Base-by-base conservation (phyloP, 257 asterid species). In the Ballota nigra region DNA sequence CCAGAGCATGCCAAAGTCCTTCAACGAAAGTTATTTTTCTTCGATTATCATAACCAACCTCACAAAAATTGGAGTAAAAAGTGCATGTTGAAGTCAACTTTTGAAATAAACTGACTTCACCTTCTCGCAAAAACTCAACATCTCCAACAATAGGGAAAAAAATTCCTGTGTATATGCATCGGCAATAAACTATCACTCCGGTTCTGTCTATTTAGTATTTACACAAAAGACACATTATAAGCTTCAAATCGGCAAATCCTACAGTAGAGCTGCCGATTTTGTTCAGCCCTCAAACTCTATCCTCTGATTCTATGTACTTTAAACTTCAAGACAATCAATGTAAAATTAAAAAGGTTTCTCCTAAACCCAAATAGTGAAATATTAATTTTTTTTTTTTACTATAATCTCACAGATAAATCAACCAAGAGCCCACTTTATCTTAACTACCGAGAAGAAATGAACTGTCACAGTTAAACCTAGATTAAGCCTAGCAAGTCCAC, bases 1-100 rank as follows among this genome's bases (percentile, higher is more conserved):
- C 7, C 28, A 19, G 45, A 57, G 65, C 26, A 40, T 63, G 68
- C 26, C n/a, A 28, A 40, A 76, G 53, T 38, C 70, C 69, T 45
- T 10, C n/a, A 26, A 22, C 67, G n/a, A 31, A 34, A 34, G n/a
- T 34, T 40, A 6, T 57, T 16, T n/a, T 15, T 55, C 24, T 3
- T 41, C 26, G 28, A 69, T 38, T 26, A 38, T 16, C 51, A 23
- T 7, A 65, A 12, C 36, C 10, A 22, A 61, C 29, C 60, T 49
- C 23, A 24, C n/a, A 33, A 40, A 57, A 47, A 19, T 63, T 57
- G 45, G 36, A 43, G 40, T 13, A 68, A 49, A 29, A 34, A 29
- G 9, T 18, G 49, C 3, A 66, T 0, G 4, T 12, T 28, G 11
- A 26, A 53, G 38, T 18, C 40, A n/a, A 15, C 8, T 41, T 45